A percentile compares a stretch with the other conserved stretches of the same genome.
Evolutionary conservation across 768 basidiomycete genomes (phyloP).

Genomic region (Coprinopsis sp.): DNA sequence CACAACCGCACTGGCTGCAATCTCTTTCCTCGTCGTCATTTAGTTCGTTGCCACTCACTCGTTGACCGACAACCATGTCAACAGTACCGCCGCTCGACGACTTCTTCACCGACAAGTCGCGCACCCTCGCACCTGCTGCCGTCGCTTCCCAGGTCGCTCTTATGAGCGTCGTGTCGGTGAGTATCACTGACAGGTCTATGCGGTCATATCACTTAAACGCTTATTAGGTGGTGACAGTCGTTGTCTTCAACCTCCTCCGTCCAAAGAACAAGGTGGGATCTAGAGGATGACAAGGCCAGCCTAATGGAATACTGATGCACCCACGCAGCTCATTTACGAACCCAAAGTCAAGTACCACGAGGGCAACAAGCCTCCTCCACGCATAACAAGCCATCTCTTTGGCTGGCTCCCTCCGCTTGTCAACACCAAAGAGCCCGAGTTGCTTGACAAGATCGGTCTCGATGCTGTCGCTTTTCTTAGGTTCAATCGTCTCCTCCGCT

Average conservation of each 20-base stretch:
- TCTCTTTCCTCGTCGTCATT: no score
- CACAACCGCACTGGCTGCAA: no score
- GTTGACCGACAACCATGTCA: not conserved
- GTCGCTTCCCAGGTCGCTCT: slow-evolving; percentile 74
- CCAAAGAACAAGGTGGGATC: slow-evolving; percentile 78
- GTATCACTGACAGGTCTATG: slow-evolving; percentile 20
- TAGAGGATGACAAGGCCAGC: not conserved
- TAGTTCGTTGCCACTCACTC: slow-evolving; percentile 1
- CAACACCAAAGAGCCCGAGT: slow-evolving; percentile 81
- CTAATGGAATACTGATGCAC: no score
- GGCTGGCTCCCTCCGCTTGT: slow-evolving; percentile 90
- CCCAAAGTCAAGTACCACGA: slow-evolving; percentile 91
- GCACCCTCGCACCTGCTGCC: slow-evolving; percentile 76
- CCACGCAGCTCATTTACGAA: slow-evolving; percentile 79
- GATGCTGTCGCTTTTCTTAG: slow-evolving; percentile 93
- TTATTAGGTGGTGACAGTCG: slow-evolving; percentile 54
- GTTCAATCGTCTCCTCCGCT: slow-evolving; percentile 81
- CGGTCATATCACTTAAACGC: not conserved
- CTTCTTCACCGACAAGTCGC: slow-evolving; percentile 38
- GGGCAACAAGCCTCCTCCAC: slow-evolving; percentile 71
- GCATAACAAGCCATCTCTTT: slow-evolving; percentile 75
- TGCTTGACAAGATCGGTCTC: slow-evolving; percentile 83
- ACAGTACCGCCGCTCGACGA: slow-evolving; percentile 19
- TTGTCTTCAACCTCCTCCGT: slow-evolving; percentile 78
- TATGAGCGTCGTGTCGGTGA: slow-evolving; percentile 69